Evolutionary conservation across 108 stramenopile species (phyloP).

Genomic region (Conticribra weissflogii): DNA sequence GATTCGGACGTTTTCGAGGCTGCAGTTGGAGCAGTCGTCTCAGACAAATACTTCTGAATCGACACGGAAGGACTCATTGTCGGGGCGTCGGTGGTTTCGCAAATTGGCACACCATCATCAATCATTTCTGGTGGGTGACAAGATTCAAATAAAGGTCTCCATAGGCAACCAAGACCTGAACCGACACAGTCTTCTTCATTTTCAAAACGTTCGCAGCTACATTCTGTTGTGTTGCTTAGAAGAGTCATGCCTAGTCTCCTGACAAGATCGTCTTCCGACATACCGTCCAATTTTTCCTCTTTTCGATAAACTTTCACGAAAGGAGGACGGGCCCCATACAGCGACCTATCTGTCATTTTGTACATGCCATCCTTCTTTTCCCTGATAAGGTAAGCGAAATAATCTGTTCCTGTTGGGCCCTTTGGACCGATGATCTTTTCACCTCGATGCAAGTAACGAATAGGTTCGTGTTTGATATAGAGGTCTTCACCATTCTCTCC

Average conservation of each 20-base stretch:
- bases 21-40: too few species aligned
- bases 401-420: conserved; percentile 52
- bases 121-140: conserved; percentile 55
- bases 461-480: conserved; percentile 21
- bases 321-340: conserved; percentile 59
- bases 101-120: conserved; percentile 52
- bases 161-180: conserved; percentile 37
- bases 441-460: conserved; percentile 25
- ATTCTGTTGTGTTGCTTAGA: conserved; percentile 32
- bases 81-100: conserved; percentile 36
- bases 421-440: conserved; percentile 40
- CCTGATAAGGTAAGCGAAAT: conserved; percentile 48
- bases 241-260: conserved; percentile 34
- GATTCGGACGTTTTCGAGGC: too few species aligned
- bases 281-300: conserved; percentile 60
- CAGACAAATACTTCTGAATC: conserved; percentile 14
- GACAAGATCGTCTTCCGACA: conserved; percentile 47
- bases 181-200: conserved; percentile 36
- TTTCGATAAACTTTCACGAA: conserved; percentile 60
- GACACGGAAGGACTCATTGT: conserved; percentile 45
- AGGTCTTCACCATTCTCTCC: conserved; percentile 42
- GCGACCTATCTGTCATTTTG: conserved; percentile 63
- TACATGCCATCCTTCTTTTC: conserved; percentile 64
- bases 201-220: conserved; percentile 37
- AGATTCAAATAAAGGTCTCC: conserved; percentile 46